These are phyloP conservation scores for Raffaelea ambrosiae DNA, from an alignment of 2,329 filamentous ascomycete genomes.

Conservation along the genomic window DNA sequence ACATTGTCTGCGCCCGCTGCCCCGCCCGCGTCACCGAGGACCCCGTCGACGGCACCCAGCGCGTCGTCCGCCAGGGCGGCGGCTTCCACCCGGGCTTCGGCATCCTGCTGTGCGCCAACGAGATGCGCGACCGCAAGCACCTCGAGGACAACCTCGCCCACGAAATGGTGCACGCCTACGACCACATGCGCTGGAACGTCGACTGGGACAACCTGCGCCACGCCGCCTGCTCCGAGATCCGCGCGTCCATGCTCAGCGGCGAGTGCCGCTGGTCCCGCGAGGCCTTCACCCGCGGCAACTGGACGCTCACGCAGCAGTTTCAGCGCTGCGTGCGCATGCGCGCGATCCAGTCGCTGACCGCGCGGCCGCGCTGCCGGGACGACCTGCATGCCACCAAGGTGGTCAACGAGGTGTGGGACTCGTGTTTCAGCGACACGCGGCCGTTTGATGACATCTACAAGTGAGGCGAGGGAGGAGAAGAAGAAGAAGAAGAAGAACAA, in stretches of 20 bases:
- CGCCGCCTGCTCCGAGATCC: constrained; percentile 92
- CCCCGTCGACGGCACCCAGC: constrained; percentile 12
- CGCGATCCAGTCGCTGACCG: constrained; percentile 71
- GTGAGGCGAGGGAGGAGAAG: constrained; percentile 26
- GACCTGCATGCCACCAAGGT: constrained; percentile 78
- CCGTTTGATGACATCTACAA: constrained; percentile 97
- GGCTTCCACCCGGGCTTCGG: constrained; percentile 83
- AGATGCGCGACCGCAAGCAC: constrained; percentile 70
- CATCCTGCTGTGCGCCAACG: constrained; percentile 88
- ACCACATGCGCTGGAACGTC: constrained; percentile 85
- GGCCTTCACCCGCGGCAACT: constrained; percentile 76
- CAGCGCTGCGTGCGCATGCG: constrained; percentile 82
- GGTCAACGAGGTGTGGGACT: constrained; percentile 98
- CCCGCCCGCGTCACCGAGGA: constrained; percentile 44
- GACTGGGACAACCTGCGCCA: constrained; percentile 76
- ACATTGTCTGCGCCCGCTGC: constrained; percentile 78
- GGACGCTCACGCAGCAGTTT: constrained; percentile 83
- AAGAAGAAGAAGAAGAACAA: background rate
- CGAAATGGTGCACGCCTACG: constrained; percentile 97
- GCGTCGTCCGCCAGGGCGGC: constrained; percentile 58
- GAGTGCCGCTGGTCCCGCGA: constrained; percentile 89
- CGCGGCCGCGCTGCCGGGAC: constrained; percentile 72
- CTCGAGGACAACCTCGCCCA: constrained; percentile 91
- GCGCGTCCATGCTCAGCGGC: constrained; percentile 84
- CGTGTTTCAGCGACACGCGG: constrained; percentile 86